These are phyloP conservation scores for Sphagnurus paluster DNA, from an alignment of 1,284 basidiomycete genomes.

Conservation along the genomic window DNA sequence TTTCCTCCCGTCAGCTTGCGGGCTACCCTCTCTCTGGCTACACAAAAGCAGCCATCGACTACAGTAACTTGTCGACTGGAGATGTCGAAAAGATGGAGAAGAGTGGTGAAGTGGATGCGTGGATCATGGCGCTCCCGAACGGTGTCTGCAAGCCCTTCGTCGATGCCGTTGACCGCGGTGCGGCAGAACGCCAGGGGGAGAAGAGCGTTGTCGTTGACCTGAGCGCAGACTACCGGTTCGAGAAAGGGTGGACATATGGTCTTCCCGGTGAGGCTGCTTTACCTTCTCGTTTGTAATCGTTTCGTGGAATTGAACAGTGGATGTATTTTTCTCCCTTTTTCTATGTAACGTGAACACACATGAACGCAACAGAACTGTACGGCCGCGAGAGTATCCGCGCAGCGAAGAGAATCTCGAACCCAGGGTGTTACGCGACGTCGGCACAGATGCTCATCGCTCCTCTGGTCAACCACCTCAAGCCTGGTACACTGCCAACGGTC, in stretches of 20 bases:
- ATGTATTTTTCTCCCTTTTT: conserved; percentile 27
- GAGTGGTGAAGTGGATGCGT: conserved; percentile 88
- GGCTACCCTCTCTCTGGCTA: conserved; percentile 84
- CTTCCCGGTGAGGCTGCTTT: conserved; percentile 88
- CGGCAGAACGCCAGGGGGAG: conserved; percentile 52
- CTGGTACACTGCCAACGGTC: conserved; percentile 76
- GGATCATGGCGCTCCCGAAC: conserved; percentile 98
- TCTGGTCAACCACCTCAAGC: conserved; percentile 72
- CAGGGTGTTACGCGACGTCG: conserved; percentile 96
- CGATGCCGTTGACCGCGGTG: conserved; percentile 85
- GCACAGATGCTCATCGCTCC: conserved; percentile 92
- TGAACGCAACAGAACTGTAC: conserved; percentile 76
- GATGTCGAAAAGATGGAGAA: conserved; percentile 89
- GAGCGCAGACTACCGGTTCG: conserved; percentile 95
- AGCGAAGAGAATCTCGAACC: conserved; percentile 91
- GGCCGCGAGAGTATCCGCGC: conserved; percentile 68
- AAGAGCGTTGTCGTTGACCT: conserved; percentile 87
- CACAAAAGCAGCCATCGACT: conserved; percentile 74
- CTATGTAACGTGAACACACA: conserved; percentile 5
- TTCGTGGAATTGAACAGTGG: conserved; percentile 28
- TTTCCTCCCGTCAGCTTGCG: conserved; percentile 94
- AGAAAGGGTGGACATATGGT: conserved; percentile 95
- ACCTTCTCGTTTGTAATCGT: conserved; percentile 32
- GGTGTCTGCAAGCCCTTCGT: conserved; percentile 98
- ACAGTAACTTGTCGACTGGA: conserved; percentile 75